phyloP scores from a whole-genome alignment of 2,329 filamentous ascomycete species.

The Microascus cirrosus region DNA sequence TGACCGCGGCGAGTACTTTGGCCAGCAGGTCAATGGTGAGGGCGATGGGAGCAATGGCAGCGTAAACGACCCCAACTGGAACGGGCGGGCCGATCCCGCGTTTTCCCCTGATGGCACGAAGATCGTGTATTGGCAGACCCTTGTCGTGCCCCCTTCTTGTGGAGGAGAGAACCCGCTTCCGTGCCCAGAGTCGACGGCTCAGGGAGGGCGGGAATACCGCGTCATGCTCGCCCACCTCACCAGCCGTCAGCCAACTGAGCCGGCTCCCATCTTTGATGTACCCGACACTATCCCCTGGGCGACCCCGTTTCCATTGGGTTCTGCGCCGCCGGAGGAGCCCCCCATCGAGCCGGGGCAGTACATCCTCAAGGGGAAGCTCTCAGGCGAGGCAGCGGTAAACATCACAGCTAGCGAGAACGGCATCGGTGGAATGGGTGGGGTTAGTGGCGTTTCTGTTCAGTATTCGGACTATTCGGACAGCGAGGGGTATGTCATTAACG shows the following conservation, averaged over 20 bases:
- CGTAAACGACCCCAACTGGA: conserved; percentile 35
- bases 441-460: conserved; percentile 16
- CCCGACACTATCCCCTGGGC: conserved; percentile 21
- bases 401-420: conserved; percentile 5
- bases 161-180: conserved; percentile 28
- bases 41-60: conserved; percentile 20
- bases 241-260: conserved; percentile 15
- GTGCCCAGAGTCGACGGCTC: conserved; percentile 25
- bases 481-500: conserved; percentile 17
- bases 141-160: conserved; percentile 25
- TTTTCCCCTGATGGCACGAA: conserved; percentile 27
- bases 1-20: conserved; percentile 30
- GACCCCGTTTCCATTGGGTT: conserved; percentile 15
- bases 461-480: conserved; percentile 26
- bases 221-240: conserved; percentile 28
- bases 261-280: conserved; percentile 12
- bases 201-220: conserved; percentile 23
- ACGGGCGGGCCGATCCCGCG: conserved; percentile 30
- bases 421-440: conserved; percentile 2
- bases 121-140: conserved; percentile 28
- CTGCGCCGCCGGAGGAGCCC: background rate
- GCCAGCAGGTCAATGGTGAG: conserved; percentile 27
- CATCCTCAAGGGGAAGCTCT: conserved; percentile 10
- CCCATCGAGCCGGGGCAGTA: conserved; percentile 8
- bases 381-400: conserved; percentile 12